phyloP scores from a whole-genome alignment of 495 filamentous ascomycete genomes.

The Parmelia sp. region DNA sequence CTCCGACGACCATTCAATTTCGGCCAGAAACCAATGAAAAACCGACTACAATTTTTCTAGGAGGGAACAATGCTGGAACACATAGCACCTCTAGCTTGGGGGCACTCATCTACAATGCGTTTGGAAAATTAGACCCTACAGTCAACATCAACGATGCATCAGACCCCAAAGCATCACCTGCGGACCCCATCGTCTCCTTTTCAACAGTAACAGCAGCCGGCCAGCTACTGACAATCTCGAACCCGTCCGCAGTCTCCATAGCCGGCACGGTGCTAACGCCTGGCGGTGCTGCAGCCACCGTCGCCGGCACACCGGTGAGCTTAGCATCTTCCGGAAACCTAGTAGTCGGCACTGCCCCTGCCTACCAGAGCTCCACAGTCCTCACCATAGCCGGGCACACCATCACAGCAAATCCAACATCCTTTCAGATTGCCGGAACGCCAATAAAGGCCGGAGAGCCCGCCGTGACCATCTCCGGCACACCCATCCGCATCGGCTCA shows the following conservation, averaged over 20 bases:
- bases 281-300: neutral
- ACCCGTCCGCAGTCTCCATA: slow-evolving; percentile 5
- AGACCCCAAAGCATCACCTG: neutral
- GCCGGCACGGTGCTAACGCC: slow-evolving; percentile 2
- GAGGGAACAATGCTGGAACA: neutral
- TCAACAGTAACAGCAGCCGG: neutral
- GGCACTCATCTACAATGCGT: neutral
- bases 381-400: neutral
- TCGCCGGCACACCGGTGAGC: neutral
- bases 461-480: slow-evolving; percentile 1
- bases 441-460: neutral
- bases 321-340: neutral
- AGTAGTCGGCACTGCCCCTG: neutral
- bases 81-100: neutral
- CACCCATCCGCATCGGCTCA: neutral
- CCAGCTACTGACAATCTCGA: neutral
- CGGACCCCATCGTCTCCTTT: neutral
- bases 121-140: neutral
- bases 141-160: neutral
- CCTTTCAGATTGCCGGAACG: slow-evolving; percentile 1
- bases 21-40: neutral
- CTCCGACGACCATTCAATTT: neutral
- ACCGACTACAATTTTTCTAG: neutral
- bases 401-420: slow-evolving; percentile 6
- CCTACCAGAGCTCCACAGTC: neutral